phyloP scores from a whole-genome alignment of 2,329 filamentous ascomycete genomes.

The Diaporthe citrichinensis region DNA sequence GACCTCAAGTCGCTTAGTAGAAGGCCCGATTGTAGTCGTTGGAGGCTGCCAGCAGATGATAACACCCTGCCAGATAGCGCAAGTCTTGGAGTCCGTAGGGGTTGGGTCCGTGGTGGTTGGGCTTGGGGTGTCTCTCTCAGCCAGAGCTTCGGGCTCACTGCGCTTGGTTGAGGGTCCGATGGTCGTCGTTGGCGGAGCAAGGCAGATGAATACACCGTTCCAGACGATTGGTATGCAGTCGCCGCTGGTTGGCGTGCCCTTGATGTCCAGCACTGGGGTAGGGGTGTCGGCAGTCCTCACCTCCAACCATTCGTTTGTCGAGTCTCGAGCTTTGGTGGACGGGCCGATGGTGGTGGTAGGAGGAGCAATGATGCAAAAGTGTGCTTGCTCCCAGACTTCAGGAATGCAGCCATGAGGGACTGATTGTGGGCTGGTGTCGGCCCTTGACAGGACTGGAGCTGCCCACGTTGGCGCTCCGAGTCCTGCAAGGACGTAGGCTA shows the following conservation, averaged over 20 bases:
- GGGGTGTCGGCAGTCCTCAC: constrained; percentile 2
- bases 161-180: constrained; percentile 22
- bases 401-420: constrained; percentile 17
- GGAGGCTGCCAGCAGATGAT: constrained; percentile 28
- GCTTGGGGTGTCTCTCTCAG: constrained; percentile 2
- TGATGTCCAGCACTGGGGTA: neutral
- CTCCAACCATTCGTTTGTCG: neutral
- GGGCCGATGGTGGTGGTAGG: constrained; percentile 25
- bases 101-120: constrained; percentile 17
- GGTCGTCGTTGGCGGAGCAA: constrained; percentile 14
- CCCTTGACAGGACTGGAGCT: constrained; percentile 16
- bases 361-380: constrained; percentile 25
- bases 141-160: constrained; percentile 6
- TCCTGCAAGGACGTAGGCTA: constrained; percentile 19
- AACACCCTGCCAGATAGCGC: constrained; percentile 22
- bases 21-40: constrained; percentile 14
- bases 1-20: constrained; percentile 9
- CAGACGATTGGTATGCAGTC: constrained; percentile 20
- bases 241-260: constrained; percentile 15
- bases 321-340: neutral
- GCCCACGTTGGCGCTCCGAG: constrained; percentile 28
- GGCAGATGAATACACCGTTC: constrained; percentile 23
- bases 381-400: constrained; percentile 26
- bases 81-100: neutral
- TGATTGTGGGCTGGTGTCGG: neutral